Evolutionary conservation across 306 rosid species (phyloP), one percentile per base, ranked within the genome.

Genomic region (Pueraria montana): DNA sequence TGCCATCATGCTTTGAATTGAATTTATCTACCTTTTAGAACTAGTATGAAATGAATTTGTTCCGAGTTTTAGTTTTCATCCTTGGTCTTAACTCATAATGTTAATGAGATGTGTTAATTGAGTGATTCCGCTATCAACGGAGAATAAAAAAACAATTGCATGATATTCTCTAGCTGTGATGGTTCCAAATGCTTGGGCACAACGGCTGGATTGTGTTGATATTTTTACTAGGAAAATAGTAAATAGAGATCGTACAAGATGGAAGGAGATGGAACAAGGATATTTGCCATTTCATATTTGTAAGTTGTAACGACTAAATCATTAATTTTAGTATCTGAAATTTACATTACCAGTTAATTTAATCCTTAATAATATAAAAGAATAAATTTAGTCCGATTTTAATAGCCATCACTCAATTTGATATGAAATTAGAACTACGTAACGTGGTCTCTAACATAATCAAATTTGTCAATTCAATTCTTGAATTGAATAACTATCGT

Each of bases 1-100:
- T 9, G 17, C 24, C 49, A 71, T 72, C 49, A 71, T 72, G 77
- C 62, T 72, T 27, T 48, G 62, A 72, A 72, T 26, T 72, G 9
- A 49, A 27, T 72, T 71, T 72, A 16, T 27, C 32, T 48, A 16
- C 17, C 32, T 32, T 27, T 27, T n/a, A 48, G 77, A 72, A 11
- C 17, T 9, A 14, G 59, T 71, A 71, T 3, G 76, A 71, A 70
- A 23, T 13, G 8, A 21, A 40, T 36, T 8, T 55, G 26, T 55
- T 55, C 4, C 49, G 1, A 18, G 50, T 69, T 68, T 43, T 48
- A 24, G 6, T 56, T 56, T 72, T 26, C 34, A 72, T 14, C 23
- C 26, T 27, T 72, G 24, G 23, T 9, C 55, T 46, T 61, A 5
- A 52, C 58, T n/a, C 58, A 68, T 40, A 68, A 23, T 69, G 43